These are phyloP conservation scores for Henckelia pumila DNA, from an alignment of 257 asterid genomes.

Conservation along the genomic window DNA sequence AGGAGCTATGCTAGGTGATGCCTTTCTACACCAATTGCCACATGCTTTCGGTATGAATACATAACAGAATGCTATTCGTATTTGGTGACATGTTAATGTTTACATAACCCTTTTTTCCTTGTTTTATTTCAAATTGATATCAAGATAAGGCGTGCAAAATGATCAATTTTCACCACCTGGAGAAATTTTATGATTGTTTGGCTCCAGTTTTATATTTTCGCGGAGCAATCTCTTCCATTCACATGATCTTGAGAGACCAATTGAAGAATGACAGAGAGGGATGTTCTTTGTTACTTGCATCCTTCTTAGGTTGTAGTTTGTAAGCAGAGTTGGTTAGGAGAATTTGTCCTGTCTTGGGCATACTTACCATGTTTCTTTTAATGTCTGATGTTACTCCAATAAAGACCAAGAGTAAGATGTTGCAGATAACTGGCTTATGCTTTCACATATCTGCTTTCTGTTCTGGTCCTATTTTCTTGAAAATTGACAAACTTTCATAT, in stretches of 20 bases:
- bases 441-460: neutral
- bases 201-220: neutral
- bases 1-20: conserved; percentile 99
- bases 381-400: neutral
- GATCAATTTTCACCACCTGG: neutral
- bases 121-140: neutral
- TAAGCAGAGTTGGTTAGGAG: neutral
- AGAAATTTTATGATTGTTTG: neutral
- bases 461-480: neutral
- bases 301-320: neutral
- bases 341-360: neutral
- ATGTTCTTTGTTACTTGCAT: too few relatives aligned
- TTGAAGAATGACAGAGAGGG: too few relatives aligned
- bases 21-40: conserved; percentile 98
- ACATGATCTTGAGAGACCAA: neutral
- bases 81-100: conserved; percentile 18
- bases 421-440: neutral
- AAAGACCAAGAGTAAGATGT: neutral
- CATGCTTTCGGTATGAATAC: conserved; percentile 89
- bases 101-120: neutral
- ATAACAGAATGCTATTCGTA: conserved; percentile 7
- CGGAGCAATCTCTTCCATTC: neutral
- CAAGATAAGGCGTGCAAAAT: neutral
- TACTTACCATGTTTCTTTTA: neutral
- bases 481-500: too few relatives aligned